Conservation (phyloP, 768 basidiomycete genomes). For the Podaxis sp. region DNA sequence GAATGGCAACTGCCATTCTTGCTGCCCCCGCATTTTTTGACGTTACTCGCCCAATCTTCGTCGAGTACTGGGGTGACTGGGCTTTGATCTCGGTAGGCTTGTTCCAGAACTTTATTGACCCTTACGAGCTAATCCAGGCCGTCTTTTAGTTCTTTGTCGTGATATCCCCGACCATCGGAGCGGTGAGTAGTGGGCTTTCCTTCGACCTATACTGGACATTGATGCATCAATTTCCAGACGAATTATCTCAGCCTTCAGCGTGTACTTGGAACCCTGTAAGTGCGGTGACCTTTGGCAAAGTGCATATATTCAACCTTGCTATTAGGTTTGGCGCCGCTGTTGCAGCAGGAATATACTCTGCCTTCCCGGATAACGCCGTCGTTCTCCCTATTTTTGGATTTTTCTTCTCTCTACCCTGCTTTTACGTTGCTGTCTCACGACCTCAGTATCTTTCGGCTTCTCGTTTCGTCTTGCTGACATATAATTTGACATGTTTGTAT, state of each 20-base stretch:
- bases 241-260: constrained; percentile 86
- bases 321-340: constrained; percentile 74
- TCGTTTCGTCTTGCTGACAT: constrained; percentile 81
- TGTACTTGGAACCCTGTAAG: constrained; percentile 81
- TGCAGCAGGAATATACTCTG: constrained; percentile 68
- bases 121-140: not conserved
- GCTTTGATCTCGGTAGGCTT: constrained; percentile 82
- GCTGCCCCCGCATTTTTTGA: constrained; percentile 90
- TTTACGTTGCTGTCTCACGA: constrained; percentile 81
- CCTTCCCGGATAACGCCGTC: constrained; percentile 75
- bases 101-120: not conserved
- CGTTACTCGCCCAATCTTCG: constrained; percentile 70
- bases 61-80: constrained; percentile 91
- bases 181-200: constrained; percentile 40
- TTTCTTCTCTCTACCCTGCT: constrained; percentile 90
- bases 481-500: constrained; percentile 83
- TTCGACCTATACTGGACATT: constrained; percentile 8
- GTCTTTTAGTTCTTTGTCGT: constrained; percentile 77
- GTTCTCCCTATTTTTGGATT: constrained; percentile 83
- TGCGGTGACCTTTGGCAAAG: constrained; percentile 13
- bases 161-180: constrained; percentile 88
- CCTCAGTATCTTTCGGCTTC: constrained; percentile 76
- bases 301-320: constrained; percentile 14
- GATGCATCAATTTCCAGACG: constrained; percentile 48
- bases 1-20: constrained; percentile 78